These are phyloP conservation scores for Sungouiozyma intestinalis DNA, from an alignment of 805 yeast genomes.

Conservation along the genomic window DNA sequence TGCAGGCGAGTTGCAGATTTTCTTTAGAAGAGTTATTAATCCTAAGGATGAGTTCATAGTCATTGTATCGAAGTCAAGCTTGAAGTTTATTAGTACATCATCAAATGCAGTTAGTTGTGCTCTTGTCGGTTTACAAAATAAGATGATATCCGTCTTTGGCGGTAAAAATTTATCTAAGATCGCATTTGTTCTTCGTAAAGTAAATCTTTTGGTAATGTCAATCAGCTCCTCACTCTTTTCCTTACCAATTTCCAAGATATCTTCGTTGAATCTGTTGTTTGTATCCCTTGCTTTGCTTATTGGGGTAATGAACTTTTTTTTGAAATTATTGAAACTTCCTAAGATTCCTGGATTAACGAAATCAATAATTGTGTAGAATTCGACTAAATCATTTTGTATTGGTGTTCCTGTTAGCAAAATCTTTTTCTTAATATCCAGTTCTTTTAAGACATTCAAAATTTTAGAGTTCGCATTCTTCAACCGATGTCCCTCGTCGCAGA, in stretches of 20 bases:
- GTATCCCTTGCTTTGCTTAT: slow-evolving; percentile 61
- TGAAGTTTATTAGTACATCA: slow-evolving; percentile 31
- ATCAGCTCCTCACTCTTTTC: slow-evolving; percentile 54
- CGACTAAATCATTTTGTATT: slow-evolving; percentile 82
- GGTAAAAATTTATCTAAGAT: slow-evolving; percentile 53
- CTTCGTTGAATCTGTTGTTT: slow-evolving; percentile 42
- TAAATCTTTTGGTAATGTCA: slow-evolving; percentile 51
- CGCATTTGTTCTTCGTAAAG: slow-evolving; percentile 60
- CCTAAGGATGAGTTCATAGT: slow-evolving; percentile 41
- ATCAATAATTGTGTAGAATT: slow-evolving; percentile 70
- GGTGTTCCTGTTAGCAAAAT: slow-evolving; percentile 82
- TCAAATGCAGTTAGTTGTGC: slow-evolving; percentile 48
- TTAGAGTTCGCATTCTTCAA: slow-evolving; percentile 68
- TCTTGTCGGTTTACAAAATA: slow-evolving; percentile 68
- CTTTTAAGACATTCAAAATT: slow-evolving; percentile 50
- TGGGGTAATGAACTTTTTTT: slow-evolving; percentile 55
- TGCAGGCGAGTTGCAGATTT: slow-evolving; percentile 75
- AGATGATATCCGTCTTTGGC: slow-evolving; percentile 59
- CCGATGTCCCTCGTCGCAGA: slow-evolving; percentile 95
- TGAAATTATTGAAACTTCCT: slow-evolving; percentile 51
- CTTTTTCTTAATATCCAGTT: slow-evolving; percentile 44
- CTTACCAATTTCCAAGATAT: slow-evolving; percentile 45
- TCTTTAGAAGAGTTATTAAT: slow-evolving; percentile 63
- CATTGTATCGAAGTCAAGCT: slow-evolving; percentile 21
- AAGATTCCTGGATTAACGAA: slow-evolving; percentile 78